Evolutionary conservation across 1,284 basidiomycete genomes (phyloP).

Genomic region (Vanrija humicola): DNA sequence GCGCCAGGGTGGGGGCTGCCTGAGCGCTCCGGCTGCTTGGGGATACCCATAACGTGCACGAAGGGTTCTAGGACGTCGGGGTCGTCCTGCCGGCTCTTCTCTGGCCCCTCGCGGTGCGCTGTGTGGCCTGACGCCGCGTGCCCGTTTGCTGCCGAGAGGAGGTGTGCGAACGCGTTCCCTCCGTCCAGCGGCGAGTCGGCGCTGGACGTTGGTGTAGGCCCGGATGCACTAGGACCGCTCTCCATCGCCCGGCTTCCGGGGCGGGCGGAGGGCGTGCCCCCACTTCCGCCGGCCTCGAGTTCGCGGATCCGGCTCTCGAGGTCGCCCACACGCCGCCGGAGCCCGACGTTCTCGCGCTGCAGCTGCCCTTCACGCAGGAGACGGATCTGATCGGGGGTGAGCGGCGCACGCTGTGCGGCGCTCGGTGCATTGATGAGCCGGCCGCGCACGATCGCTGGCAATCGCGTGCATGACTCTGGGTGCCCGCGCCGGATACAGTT

Average conservation of each 20-base stretch:
- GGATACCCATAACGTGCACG: conserved; percentile 19
- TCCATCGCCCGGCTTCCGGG: too few species aligned
- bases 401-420: conserved; percentile 14
- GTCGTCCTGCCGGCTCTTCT: conserved; percentile 15
- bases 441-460: conserved; percentile 20
- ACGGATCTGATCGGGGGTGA: conserved; percentile 20
- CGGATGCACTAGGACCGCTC: neutral
- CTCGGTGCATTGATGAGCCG: conserved; percentile 19
- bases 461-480: conserved; percentile 19
- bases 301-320: conserved; percentile 16
- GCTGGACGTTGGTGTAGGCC: conserved; percentile 2
- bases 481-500: conserved; percentile 22
- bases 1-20: too few species aligned
- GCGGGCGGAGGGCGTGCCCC: neutral
- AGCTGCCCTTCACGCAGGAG: conserved; percentile 20
- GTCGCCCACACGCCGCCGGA: conserved; percentile 15
- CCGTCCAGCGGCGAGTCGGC: conserved; percentile 6
- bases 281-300: conserved; percentile 1
- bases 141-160: conserved; percentile 3
- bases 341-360: conserved; percentile 20
- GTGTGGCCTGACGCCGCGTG: too few species aligned
- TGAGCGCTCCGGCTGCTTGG: too few species aligned
- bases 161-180: conserved; percentile 15
- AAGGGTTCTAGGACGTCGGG: conserved; percentile 22
- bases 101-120: neutral